Evolutionary conservation across 2,329 filamentous ascomycete species (phyloP).

Genomic region (Anisogramma anomala): DNA sequence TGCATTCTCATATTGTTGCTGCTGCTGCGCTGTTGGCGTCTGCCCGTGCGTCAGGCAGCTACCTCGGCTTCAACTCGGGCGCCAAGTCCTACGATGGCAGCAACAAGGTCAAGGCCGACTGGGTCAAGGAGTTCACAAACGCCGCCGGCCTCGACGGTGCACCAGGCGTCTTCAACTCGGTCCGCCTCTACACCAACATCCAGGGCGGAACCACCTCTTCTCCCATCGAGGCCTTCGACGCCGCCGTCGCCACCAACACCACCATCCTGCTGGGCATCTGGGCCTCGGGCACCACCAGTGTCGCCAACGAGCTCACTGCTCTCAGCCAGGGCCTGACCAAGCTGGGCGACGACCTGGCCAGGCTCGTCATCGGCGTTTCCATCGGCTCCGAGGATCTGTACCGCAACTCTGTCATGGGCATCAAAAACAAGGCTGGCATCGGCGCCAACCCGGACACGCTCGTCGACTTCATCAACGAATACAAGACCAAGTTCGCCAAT

Average conservation of each 20-base stretch:
- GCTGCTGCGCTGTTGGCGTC: slow-evolving; percentile 8
- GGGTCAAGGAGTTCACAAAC: slow-evolving; percentile 56
- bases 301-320: slow-evolving; percentile 64
- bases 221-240: slow-evolving; percentile 63
- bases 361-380: slow-evolving; percentile 68
- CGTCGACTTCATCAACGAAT: slow-evolving; percentile 57
- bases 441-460: slow-evolving; percentile 54
- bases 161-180: slow-evolving; percentile 51
- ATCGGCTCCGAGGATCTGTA: slow-evolving; percentile 82
- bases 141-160: slow-evolving; percentile 54
- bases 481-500: slow-evolving; percentile 50
- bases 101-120: slow-evolving; percentile 51
- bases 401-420: slow-evolving; percentile 61
- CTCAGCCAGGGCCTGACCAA: slow-evolving; percentile 55
- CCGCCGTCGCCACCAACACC: slow-evolving; percentile 71
- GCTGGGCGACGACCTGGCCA: slow-evolving; percentile 55
- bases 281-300: slow-evolving; percentile 55
- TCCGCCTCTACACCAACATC: slow-evolving; percentile 65
- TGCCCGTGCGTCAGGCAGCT: slow-evolving; percentile 20
- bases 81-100: slow-evolving; percentile 47
- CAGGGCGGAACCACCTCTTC: slow-evolving; percentile 55
- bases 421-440: slow-evolving; percentile 47
- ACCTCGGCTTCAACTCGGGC: slow-evolving; percentile 65
- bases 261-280: slow-evolving; percentile 73
- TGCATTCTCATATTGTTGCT: slow-evolving; percentile 8